A percentile compares a stretch with the other conserved stretches of the same genome.
These are phyloP conservation scores for Flagelloscypha sp. DNA, from an alignment of 768 basidiomycete genomes.

Conservation along the genomic window DNA sequence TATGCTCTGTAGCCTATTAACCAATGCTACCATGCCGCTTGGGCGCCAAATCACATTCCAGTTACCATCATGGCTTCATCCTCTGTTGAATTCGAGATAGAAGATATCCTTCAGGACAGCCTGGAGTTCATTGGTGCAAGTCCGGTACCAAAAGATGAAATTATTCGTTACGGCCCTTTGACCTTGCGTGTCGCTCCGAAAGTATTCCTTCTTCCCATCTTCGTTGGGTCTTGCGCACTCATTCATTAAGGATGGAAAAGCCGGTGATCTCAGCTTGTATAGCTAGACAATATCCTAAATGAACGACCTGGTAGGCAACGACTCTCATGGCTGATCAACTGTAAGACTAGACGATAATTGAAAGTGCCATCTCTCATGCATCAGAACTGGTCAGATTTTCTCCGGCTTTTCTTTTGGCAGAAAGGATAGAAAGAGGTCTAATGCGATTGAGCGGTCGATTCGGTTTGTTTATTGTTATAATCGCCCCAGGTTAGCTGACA, in stretches of 20 bases:
- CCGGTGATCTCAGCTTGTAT: too few relatives aligned
- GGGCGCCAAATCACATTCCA: too few relatives aligned
- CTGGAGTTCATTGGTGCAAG: slow-evolving; percentile 43
- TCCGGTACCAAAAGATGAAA: slow-evolving; percentile 31
- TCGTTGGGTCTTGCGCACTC: slow-evolving; percentile 3
- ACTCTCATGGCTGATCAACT: slow-evolving; percentile 67
- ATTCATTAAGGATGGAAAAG: neutral
- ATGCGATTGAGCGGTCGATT: slow-evolving; percentile 33
- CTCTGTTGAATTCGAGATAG: slow-evolving; percentile 23
- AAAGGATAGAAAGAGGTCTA: slow-evolving; percentile 50
- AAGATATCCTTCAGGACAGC: slow-evolving; percentile 48
- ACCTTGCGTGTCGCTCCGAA: slow-evolving; percentile 49
- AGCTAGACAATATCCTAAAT: too few relatives aligned
- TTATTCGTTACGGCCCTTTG: slow-evolving; percentile 47
- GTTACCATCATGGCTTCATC: too few relatives aligned
- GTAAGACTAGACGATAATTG: too few relatives aligned
- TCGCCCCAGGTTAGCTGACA: neutral
- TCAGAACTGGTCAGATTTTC: too few relatives aligned
- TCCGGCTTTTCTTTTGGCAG: slow-evolving; percentile 57
- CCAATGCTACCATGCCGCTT: too few relatives aligned
- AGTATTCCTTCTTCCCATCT: slow-evolving; percentile 25
- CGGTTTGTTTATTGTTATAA: slow-evolving; percentile 23
- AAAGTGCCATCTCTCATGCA: too few relatives aligned
- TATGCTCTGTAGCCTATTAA: too few relatives aligned
- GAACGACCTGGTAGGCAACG: slow-evolving; percentile 39